phyloP scores from a whole-genome alignment of 2,329 filamentous ascomycete genomes.

The Pyrenophora seminiperda region DNA sequence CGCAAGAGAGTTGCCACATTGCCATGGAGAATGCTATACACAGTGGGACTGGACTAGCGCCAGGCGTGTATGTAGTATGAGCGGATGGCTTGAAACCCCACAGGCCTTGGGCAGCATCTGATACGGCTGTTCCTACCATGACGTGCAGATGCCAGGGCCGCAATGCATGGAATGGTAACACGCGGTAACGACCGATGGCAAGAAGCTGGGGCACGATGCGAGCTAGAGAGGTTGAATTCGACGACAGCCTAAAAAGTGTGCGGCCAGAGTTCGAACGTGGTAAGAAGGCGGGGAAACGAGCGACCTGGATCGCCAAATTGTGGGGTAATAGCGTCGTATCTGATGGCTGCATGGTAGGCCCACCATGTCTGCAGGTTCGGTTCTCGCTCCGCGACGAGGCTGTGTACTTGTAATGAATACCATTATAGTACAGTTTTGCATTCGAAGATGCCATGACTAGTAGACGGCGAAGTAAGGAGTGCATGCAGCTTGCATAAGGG shows the following conservation, averaged over 20 bases:
- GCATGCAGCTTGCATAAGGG: constrained; percentile 23
- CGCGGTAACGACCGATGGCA: constrained; percentile 21
- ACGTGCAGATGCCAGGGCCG: constrained; percentile 27
- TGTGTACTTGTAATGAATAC: constrained; percentile 26
- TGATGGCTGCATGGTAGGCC: constrained; percentile 30
- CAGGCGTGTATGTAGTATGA: constrained; percentile 12
- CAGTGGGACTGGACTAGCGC: constrained; percentile 1
- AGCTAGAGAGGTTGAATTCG: constrained; percentile 37
- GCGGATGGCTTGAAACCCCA: constrained; percentile 20
- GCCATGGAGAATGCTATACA: not conserved
- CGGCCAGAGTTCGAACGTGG: constrained; percentile 36
- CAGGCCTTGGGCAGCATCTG: constrained; percentile 22
- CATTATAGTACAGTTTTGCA: constrained; percentile 22
- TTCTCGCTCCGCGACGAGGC: constrained; percentile 32
- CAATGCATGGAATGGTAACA: constrained; percentile 27
- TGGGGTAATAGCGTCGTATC: constrained; percentile 44
- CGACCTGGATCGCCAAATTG: constrained; percentile 42
- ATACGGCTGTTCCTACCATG: constrained; percentile 19
- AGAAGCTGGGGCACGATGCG: constrained; percentile 43
- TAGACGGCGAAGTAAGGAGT: constrained; percentile 11
- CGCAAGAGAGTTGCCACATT: constrained; percentile 2
- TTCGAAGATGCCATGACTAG: constrained; percentile 16
- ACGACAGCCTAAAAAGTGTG: constrained; percentile 26
- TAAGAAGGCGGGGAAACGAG: constrained; percentile 45
- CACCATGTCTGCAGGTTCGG: constrained; percentile 21